A percentile compares a stretch with the other conserved stretches of the same genome.
Evolutionary conservation across 2,329 filamentous ascomycete genomes (phyloP).

Genomic region (Hysterium pulicare): DNA sequence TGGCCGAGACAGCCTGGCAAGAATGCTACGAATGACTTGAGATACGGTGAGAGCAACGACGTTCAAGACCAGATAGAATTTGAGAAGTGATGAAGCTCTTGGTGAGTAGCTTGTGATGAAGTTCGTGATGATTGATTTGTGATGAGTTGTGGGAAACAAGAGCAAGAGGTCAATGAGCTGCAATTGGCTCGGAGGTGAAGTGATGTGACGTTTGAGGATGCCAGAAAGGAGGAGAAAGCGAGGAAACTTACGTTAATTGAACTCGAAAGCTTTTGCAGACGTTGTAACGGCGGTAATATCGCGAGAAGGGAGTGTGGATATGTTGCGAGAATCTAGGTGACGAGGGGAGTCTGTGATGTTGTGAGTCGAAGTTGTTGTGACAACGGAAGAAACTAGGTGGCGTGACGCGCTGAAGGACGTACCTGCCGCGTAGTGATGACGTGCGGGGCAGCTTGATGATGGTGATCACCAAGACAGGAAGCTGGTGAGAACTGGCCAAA

Average conservation of each 20-base stretch:
- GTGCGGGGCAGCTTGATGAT: neutral
- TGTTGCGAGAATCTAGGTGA: neutral
- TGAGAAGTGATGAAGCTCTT: neutral
- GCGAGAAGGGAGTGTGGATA: neutral
- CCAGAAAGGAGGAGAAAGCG: neutral
- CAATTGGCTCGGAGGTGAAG: neutral
- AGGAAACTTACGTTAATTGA: neutral
- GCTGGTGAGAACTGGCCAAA: conserved; percentile 2
- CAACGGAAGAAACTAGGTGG: neutral
- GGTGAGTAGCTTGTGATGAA: neutral
- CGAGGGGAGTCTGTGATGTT: neutral
- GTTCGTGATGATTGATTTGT: neutral
- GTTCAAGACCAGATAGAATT: no score
- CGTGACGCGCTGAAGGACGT: neutral
- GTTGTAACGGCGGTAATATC: neutral
- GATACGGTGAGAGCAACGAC: neutral
- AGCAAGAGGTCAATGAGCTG: neutral
- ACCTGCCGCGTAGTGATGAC: neutral
- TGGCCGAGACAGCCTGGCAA: neutral
- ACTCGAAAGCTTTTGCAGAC: neutral
- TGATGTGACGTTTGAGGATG: neutral
- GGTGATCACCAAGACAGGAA: conserved; percentile 2
- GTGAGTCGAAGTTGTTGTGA: neutral
- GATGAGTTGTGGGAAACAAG: neutral
- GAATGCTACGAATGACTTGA: neutral